Evolutionary conservation across 2,329 filamentous ascomycete genomes (phyloP), one percentile per base, ranked within the genome.

Genomic region (Arthrocladium fulminans): DNA sequence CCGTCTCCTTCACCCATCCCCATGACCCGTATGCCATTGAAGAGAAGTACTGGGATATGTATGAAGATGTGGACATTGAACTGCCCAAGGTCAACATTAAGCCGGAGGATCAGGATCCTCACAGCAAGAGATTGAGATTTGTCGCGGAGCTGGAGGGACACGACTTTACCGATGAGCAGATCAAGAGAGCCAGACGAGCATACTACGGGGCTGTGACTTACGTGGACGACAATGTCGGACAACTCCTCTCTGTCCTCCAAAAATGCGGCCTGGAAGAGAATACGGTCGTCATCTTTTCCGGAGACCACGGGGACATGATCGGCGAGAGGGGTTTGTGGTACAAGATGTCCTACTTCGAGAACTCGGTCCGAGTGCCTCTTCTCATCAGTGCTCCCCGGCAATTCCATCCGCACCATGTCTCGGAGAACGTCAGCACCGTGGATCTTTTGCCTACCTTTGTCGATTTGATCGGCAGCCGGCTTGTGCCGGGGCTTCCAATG

Each of bases 301-400:
- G 89, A 38, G 89, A 96, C 64, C 89, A 96, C 62, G 89, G 89
- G 48, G 89, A 96, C 67, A 96, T 96, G 89, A 78, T 96, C 6
- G 89, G 89, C 51, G 89, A 96, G 72, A 82, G 88, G 46, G 85
- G 86, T 4, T 72, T 96, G 40, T 96, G 89, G 89, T 79, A 95
- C 74, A 96, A 96, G 76, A 96, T 96, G 89, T 88, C 81, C 62
- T 96, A 92, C 77, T 95, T 88, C 60, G 89, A 96, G 74, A 83
- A 83, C 34, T 94, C 88, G 10, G 87, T 88, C 39, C 84, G 89
- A 23, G 89, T 96, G 19, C 89, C 89, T 1, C 81, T 96, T 63
- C 74, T 96, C 55, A 77, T 95, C 63, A 83, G 88, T 66, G 81
- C 89, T 60, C 89, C 89, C 22, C 74, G 81, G 59, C 76, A 75